A percentile compares a stretch with the other conserved stretches of the same genome.
phyloP scores from a whole-genome alignment of 768 basidiomycete genomes.

The Suillus subaureus region DNA sequence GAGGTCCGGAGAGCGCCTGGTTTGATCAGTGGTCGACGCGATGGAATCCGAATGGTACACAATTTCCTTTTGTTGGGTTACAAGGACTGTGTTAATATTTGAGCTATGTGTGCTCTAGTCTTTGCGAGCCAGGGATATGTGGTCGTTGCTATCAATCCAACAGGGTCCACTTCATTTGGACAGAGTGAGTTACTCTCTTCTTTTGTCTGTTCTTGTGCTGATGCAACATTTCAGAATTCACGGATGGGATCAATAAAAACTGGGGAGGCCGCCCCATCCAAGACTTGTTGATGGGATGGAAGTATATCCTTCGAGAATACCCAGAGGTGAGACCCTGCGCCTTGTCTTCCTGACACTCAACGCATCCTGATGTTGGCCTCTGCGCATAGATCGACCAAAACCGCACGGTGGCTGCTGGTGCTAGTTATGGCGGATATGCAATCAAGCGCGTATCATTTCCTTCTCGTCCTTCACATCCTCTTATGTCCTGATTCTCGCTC shows the following conservation, averaged over 20 bases:
- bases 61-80: slow-evolving; percentile 2
- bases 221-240: slow-evolving; percentile 54
- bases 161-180: slow-evolving; percentile 91
- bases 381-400: slow-evolving; percentile 62
- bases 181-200: slow-evolving; percentile 52
- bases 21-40: slow-evolving; percentile 88
- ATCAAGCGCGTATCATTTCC: slow-evolving; percentile 62
- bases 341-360: not conserved
- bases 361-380: slow-evolving; percentile 1
- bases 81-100: not conserved
- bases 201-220: not conserved
- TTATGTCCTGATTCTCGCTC: slow-evolving; percentile 6
- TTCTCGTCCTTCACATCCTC: slow-evolving; percentile 5
- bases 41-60: slow-evolving; percentile 85
- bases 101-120: slow-evolving; percentile 39
- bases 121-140: slow-evolving; percentile 92
- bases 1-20: slow-evolving; percentile 86
- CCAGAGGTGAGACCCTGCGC: slow-evolving; percentile 56
- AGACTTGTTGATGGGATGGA: slow-evolving; percentile 77
- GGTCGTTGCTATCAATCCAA: slow-evolving; percentile 86
- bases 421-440: slow-evolving; percentile 86
- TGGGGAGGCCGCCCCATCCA: slow-evolving; percentile 89
- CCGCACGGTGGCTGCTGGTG: slow-evolving; percentile 77
- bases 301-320: slow-evolving; percentile 62
- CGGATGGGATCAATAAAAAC: slow-evolving; percentile 77